Conservation (phyloP, 306 rosid genomes). For the Leucaena leucocephala region DNA sequence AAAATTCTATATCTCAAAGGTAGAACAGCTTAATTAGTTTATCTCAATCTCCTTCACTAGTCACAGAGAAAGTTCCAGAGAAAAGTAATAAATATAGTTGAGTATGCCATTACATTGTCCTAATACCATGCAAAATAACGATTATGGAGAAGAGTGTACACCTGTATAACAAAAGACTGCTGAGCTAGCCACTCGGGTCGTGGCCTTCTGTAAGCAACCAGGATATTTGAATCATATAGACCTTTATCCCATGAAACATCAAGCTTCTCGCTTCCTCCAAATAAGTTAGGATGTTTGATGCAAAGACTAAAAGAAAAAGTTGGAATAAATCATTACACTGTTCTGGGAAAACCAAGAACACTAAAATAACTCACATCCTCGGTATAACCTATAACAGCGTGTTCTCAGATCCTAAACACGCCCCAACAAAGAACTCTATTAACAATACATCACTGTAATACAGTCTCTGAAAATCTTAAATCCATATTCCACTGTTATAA, state of each 20-base stretch:
- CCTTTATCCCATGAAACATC: constrained; percentile 89
- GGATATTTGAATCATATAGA: constrained; percentile 75
- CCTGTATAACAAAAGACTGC: constrained; percentile 81
- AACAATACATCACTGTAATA: not conserved
- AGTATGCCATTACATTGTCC: not conserved
- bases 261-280: constrained; percentile 95
- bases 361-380: not conserved
- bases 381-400: not conserved
- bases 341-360: constrained; percentile 7
- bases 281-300: constrained; percentile 87
- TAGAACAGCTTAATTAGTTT: constrained; percentile 1
- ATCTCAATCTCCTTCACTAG: constrained; percentile 14
- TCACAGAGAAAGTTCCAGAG: constrained; percentile 9
- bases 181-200: constrained; percentile 81
- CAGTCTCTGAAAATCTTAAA: not conserved
- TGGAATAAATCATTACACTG: constrained; percentile 8
- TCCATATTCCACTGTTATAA: not conserved
- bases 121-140: constrained; percentile 7
- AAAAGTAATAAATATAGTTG: not conserved
- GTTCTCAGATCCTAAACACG: not conserved
- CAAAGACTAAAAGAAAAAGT: constrained; percentile 58
- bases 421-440: not conserved
- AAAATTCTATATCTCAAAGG: constrained; percentile 14
- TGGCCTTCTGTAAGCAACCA: constrained; percentile 77
- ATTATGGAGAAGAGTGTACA: constrained; percentile 25